These are phyloP conservation scores for Monascus ruber DNA, from an alignment of 2,329 filamentous ascomycete species.

Conservation along the genomic window DNA sequence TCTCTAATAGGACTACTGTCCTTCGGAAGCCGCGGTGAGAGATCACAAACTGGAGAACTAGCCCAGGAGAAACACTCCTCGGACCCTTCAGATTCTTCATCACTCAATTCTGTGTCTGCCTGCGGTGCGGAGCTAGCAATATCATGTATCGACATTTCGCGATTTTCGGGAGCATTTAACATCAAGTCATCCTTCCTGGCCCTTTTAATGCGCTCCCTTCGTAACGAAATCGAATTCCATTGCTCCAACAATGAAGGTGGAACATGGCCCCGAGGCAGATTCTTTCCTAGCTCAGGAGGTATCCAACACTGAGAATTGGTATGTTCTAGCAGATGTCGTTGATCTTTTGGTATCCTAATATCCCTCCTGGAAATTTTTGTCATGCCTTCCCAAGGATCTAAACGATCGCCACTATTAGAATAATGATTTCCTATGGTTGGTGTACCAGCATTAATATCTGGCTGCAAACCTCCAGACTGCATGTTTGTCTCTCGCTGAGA, in stretches of 20 bases:
- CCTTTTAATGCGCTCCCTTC: conserved; percentile 2
- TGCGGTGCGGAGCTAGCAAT: conserved; percentile 6
- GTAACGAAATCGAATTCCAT: conserved; percentile 23
- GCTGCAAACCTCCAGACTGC: too few relatives aligned
- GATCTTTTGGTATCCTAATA: conserved; percentile 38
- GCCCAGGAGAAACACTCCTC: conserved; percentile 4
- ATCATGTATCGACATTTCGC: conserved; percentile 1
- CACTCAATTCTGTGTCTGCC: background rate
- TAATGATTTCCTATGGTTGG: background rate
- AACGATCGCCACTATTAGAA: background rate
- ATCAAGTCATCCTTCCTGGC: conserved; percentile 2
- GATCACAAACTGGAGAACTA: background rate
- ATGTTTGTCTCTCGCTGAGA: too few relatives aligned
- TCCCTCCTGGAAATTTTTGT: conserved; percentile 31
- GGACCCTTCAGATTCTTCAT: background rate
- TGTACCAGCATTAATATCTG: too few relatives aligned
- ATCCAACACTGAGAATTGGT: conserved; percentile 28
- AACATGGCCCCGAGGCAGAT: conserved; percentile 19
- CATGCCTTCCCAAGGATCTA: conserved; percentile 20
- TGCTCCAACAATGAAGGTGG: conserved; percentile 22
- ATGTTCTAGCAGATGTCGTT: conserved; percentile 37
- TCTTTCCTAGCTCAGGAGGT: conserved; percentile 19
- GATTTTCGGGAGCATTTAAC: background rate
- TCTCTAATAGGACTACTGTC: conserved; percentile 17
- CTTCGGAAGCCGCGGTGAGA: conserved; percentile 8